Conservation (phyloP, 345 rosid genomes). For the Microcos paniculata region DNA sequence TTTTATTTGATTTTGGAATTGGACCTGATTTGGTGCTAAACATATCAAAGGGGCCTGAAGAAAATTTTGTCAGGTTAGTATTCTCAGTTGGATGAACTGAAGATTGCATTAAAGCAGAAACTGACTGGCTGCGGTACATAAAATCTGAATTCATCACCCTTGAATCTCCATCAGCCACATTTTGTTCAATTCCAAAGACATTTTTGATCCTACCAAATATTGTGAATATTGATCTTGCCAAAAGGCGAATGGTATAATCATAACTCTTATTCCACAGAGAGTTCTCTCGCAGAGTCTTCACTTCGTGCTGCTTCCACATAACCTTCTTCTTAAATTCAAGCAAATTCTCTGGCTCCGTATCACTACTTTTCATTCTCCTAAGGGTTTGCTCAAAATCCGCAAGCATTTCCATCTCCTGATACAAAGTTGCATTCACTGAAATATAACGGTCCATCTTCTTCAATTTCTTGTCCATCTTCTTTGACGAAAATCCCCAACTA, state of each 20-base stretch:
- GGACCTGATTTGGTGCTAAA: conserved; percentile 48
- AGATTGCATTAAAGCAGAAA: conserved; percentile 61
- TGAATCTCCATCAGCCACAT: conserved; percentile 39
- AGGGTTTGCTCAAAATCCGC: conserved; percentile 74
- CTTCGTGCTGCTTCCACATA: conserved; percentile 81
- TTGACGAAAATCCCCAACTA: conserved; percentile 67
- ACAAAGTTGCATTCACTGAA: conserved; percentile 63
- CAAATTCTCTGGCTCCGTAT: conserved; percentile 54
- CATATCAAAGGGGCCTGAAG: conserved; percentile 77
- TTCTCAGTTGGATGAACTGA: conserved; percentile 52
- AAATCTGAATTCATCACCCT: conserved; percentile 50
- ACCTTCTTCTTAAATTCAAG: conserved; percentile 73
- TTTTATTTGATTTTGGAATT: conserved; percentile 38
- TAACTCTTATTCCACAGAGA: conserved; percentile 90
- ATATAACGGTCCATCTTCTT: conserved; percentile 88
- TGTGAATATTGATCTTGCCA: conserved; percentile 83
- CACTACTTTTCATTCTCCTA: conserved; percentile 63
- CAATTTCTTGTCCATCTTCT: conserved; percentile 81
- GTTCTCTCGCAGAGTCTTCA: conserved; percentile 61
- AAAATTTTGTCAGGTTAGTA: conserved; percentile 53
- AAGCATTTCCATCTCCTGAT: conserved; percentile 91
- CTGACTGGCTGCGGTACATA: conserved; percentile 61
- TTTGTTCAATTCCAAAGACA: conserved; percentile 62
- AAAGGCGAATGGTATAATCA: conserved; percentile 66
- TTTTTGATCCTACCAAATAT: conserved; percentile 57